Base-by-base conservation (phyloP, 495 filamentous ascomycete genomes). In the Echria macrotheca region DNA sequence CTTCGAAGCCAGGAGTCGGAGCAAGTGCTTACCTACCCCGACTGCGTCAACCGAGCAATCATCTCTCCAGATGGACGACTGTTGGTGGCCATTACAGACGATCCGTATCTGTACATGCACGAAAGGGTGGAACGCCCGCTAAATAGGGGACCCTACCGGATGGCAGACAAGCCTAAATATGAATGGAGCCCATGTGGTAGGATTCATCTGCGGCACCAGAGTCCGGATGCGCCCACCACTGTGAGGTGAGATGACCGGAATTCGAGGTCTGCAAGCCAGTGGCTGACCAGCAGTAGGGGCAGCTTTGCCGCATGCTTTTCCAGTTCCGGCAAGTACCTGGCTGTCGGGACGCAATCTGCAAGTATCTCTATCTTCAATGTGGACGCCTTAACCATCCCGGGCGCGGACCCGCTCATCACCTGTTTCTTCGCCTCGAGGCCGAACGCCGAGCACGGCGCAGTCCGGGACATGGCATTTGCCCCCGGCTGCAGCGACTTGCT, bases 401-500 rank as follows among this genome's bases (percentile, higher is more conserved):
- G 63, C 1, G 52, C 52, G 22, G 66, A 74, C 11, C 56, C 72
- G 7, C 63, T 75, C 48, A 59, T 72, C 47, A 71, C 58, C 8
- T 65, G 58, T 24, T 77, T 70, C 63, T 66, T 69, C 29, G 82
- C 84, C 5, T 83, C 84, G 1, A 70, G 82, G 50, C 70, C 80
- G 7, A 71, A 70, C 46, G 64, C 61, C 15, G 79, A 81, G 36
- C 76, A 73, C 15, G 91, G 94, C 47, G 89, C 93, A 36, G 82
- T 98, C 43, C 81, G 93, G 43, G 86, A 89, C 46, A 91, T 98
- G 82, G 76, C 82, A 18, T 98, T 98, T 61, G 85, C 87, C 0
- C 90, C 93, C 2, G 87, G 85, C 15, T 88, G 91, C 8, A 87
- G 83, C 78, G 91, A 98, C 64, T 78, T 98, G 12, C 74, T 98